Base-by-base conservation (phyloP, 768 basidiomycete species). In the Tulasnella sp. region DNA sequence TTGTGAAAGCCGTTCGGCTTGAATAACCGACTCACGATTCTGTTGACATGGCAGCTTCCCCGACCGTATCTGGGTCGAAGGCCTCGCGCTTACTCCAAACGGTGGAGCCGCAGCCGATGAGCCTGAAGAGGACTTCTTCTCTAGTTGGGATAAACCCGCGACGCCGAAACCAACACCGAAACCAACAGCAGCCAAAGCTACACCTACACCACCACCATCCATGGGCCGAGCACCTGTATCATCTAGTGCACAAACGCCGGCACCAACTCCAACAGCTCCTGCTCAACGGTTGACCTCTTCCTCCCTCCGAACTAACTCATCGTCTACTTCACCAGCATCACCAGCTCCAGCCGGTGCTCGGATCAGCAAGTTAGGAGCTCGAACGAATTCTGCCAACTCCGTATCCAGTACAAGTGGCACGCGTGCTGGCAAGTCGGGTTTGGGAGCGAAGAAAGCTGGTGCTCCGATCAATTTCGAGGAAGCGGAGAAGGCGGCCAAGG, bases 41-140 rank as follows among this genome's bases (percentile, higher is more conserved):
- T n/a, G n/a, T n/a, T n/a, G n/a, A n/a, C n/a, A n/a, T n/a, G n/a
- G n/a, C n/a, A 93, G 91, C 65, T 91, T 79, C 68, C 89, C 92
- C 0, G 73, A 78, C 24, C 81, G 85, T 15, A 83, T 92, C 54
- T 72, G 80, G 51, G 77, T 93, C n/a, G 93, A 96, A 24, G 92
- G 92, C n/a, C 73, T 82, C 55, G 84, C 73, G 44, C 62, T 73
- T 3, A 44, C 75, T 8, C 68, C 77, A 0, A 51, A 68, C 15
- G 60, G 64, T 15, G 66, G 68, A 1, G n/a, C 71, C 66, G 29
- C 61, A 12, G 59, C 63, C 3, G 74, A 72, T 61, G 75, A 77
- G 45, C 72, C 73, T 0, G 91, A 91, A 53, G 93, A 96, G 8
- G 93, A 97, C 69, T 99, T 99, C 72, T 99, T 97, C 73, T 83